Evolutionary conservation across 805 yeast genomes (phyloP).

Genomic region (Kluyveromyces starmeri): DNA sequence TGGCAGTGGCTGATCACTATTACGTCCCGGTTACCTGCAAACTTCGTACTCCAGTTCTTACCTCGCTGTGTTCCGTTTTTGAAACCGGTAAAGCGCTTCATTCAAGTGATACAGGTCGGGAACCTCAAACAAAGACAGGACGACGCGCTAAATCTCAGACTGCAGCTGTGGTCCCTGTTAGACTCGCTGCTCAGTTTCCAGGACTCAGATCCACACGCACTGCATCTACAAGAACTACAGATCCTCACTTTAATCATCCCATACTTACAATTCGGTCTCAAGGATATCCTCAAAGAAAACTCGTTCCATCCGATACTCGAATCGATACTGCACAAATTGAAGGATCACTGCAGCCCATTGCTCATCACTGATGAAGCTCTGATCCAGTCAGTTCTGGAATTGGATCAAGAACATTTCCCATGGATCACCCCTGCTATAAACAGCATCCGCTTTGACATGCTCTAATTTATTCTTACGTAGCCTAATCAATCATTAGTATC

Average conservation of each 20-base stretch:
- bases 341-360: neutral
- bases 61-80: constrained; percentile 5
- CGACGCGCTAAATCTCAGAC: constrained; percentile 10
- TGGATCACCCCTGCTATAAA: constrained; percentile 3
- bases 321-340: neutral
- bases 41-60: neutral
- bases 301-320: constrained; percentile 3
- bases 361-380: constrained; percentile 1
- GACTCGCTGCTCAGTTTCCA: constrained; percentile 1
- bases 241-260: constrained; percentile 1
- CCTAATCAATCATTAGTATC: too few species aligned
- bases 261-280: constrained; percentile 4
- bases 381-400: neutral
- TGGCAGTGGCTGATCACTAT: constrained; percentile 5
- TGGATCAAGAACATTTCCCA: constrained; percentile 1
- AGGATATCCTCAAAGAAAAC: constrained; percentile 1
- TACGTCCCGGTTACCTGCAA: constrained; percentile 3
- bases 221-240: neutral
- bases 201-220: neutral
- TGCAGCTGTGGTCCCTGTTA: constrained; percentile 5
- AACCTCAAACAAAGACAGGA: constrained; percentile 27
- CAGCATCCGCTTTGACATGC: constrained; percentile 1
- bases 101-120: constrained; percentile 24
- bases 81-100: constrained; percentile 19
- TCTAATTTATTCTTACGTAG: too few species aligned